Evolutionary conservation across 441 rosid species (phyloP), one percentile per base, ranked within the genome.

Genomic region (Heliophila coronopifolia): DNA sequence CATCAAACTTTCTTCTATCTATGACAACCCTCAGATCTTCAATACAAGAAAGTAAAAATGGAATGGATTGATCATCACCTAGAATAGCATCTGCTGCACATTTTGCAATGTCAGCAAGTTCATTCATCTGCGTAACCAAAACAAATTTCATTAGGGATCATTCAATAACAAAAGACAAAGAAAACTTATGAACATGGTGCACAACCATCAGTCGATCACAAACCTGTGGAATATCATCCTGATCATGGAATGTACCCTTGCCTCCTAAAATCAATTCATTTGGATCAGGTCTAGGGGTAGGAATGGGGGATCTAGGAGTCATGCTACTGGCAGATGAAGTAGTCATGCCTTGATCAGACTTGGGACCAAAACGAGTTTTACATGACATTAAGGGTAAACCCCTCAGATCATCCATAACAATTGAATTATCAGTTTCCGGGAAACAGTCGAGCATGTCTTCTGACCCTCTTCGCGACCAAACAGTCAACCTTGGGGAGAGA

Each of bases 391-490:
- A 68, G 54, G 89, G 78, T 46, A 86, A 71, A 33, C 83, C 78
- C 66, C 80, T 84, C 64, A 89, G 63, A 71, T 90, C 94, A 54
- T 90, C 92, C 84, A 80, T 72, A 39, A 71, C 66, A 66, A 58
- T 66, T 43, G 84, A 75, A 76, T 67, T 78, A 61, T 86, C 94
- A 22, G 77, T 71, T 65, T 86, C 98, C 17, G 80, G 89, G 58
- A 84, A 78, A 77, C 84, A 82, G 69, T 84, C 86, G 12, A 86
- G 84, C 92, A 77, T 84, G 67, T 90, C 94, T 71, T 82, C 98
- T 1, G 86, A 84, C 38, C 90, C 92, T 63, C 88, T 79, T 45
- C 79, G 63, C 6, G 96, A 90, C 83, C 79, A 78, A 73, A 84
- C 98, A 73, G 92, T 86, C 44, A 82, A 70, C 67, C 79, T 87